These are phyloP conservation scores for Rosa hybrid DNA, from an alignment of 331 rosid species.

Conservation along the genomic window DNA sequence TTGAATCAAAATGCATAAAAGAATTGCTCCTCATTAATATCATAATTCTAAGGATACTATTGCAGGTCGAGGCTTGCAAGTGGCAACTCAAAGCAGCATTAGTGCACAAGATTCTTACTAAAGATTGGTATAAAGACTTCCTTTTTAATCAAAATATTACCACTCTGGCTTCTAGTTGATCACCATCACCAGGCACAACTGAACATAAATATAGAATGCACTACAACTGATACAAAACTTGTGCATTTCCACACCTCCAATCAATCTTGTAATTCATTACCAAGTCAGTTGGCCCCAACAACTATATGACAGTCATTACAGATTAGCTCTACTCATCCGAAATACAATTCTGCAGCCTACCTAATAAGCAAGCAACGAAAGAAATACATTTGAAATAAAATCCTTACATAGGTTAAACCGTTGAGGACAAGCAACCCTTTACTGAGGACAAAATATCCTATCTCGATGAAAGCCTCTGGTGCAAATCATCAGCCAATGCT, in stretches of 20 bases:
- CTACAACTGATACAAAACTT: background rate
- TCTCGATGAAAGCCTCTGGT: slow-evolving; percentile 85
- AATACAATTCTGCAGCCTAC: slow-evolving; percentile 24
- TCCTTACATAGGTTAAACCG: slow-evolving; percentile 15
- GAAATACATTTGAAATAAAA: background rate
- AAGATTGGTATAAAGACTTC: background rate
- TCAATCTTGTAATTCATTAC: slow-evolving; percentile 25
- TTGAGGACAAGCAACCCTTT: background rate
- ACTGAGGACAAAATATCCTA: slow-evolving; percentile 18
- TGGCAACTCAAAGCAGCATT: background rate
- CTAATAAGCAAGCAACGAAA: background rate
- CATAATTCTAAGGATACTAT: background rate
- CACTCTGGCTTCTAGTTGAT: background rate
- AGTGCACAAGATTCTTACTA: background rate
- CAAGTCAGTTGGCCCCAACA: slow-evolving; percentile 35
- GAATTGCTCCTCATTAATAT: background rate
- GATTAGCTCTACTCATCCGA: slow-evolving; percentile 13
- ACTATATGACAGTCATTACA: slow-evolving; percentile 33
- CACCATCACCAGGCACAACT: background rate
- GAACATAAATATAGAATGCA: background rate
- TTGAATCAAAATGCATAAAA: background rate
- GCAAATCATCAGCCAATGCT: slow-evolving; percentile 85
- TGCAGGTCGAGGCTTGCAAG: background rate
- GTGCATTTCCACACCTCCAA: slow-evolving; percentile 10
- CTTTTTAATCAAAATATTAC: background rate